Evolutionary conservation across 192 early-diverging fungal genomes (phyloP).

Genomic region (Coemansia umbellata): DNA sequence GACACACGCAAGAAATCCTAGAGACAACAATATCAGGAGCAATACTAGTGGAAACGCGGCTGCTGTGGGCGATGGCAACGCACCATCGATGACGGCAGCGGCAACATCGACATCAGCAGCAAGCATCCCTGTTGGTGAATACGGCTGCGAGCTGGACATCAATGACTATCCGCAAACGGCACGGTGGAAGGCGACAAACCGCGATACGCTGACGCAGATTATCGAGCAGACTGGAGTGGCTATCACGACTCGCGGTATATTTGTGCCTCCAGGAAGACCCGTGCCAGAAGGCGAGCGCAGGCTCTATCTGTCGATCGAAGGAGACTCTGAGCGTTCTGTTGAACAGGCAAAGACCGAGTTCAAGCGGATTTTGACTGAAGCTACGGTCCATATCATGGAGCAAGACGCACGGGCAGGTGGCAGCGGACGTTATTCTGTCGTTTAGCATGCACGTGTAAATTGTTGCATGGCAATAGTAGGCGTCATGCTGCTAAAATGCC

Average conservation of each 20-base stretch:
- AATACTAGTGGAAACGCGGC: neutral
- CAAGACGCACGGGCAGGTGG: conserved; percentile 51
- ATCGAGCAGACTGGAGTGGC: conserved; percentile 91
- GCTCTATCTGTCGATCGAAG: conserved; percentile 93
- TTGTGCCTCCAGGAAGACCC: conserved; percentile 82
- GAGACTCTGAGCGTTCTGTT: conserved; percentile 81
- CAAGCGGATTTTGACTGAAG: conserved; percentile 84
- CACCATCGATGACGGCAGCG: neutral
- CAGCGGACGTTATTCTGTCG: conserved; percentile 44
- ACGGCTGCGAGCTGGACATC: conserved; percentile 81
- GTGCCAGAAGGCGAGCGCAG: conserved; percentile 77
- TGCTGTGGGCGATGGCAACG: neutral
- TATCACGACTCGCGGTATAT: conserved; percentile 91
- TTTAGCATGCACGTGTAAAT: conserved; percentile 1
- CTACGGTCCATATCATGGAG: conserved; percentile 71
- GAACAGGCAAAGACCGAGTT: conserved; percentile 94
- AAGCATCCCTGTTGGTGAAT: conserved; percentile 26
- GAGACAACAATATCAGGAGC: neutral
- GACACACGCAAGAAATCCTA: neutral
- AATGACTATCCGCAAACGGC: conserved; percentile 98
- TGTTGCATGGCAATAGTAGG: too few relatives aligned
- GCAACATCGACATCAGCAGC: neutral
- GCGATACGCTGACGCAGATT: conserved; percentile 90
- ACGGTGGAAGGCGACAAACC: conserved; percentile 92
- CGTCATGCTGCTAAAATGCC: too few relatives aligned